Conservation (phyloP, 1,284 basidiomycete genomes). For the Boletellus deceptivus region DNA sequence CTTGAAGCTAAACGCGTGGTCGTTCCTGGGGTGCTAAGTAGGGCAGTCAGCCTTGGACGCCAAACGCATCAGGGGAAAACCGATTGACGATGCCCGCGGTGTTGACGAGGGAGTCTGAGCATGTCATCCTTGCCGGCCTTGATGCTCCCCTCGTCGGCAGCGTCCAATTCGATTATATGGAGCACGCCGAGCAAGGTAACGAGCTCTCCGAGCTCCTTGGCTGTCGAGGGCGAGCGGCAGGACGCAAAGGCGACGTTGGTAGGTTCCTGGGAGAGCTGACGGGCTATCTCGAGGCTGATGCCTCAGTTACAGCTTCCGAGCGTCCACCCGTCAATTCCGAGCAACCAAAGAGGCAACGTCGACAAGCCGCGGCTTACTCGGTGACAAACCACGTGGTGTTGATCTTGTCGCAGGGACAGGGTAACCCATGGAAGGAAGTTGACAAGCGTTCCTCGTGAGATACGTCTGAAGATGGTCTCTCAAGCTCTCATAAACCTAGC, state of each 20-base stretch:
- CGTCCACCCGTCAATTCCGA: too few relatives aligned
- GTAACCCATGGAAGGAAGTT: not conserved
- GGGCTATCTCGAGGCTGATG: slow-evolving; percentile 30
- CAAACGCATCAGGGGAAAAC: not conserved
- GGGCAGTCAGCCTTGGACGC: too few relatives aligned
- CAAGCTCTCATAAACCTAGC: too few relatives aligned
- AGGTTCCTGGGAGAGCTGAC: slow-evolving; percentile 20
- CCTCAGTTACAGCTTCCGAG: slow-evolving; percentile 12
- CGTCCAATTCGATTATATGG: slow-evolving; percentile 29
- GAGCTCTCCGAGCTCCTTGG: slow-evolving; percentile 16
- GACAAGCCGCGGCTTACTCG: not conserved
- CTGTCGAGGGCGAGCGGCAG: slow-evolving; percentile 25
- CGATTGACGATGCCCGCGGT: slow-evolving; percentile 28
- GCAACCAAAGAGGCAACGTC: too few relatives aligned
- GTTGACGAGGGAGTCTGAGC: slow-evolving; percentile 26
- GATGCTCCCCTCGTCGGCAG: slow-evolving; percentile 26
- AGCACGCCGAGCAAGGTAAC: slow-evolving; percentile 8
- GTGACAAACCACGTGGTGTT: slow-evolving; percentile 10
- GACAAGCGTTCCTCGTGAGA: too few relatives aligned
- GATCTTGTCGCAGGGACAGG: not conserved
- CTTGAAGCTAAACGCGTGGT: slow-evolving; percentile 13
- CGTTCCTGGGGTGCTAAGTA: too few relatives aligned
- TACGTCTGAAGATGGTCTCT: too few relatives aligned
- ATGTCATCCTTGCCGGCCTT: slow-evolving; percentile 17
- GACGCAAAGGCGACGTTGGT: slow-evolving; percentile 29